Evolutionary conservation across 192 early-diverging fungal species (phyloP), one percentile per base, ranked within the genome.

Genomic region (Irineochytrium annulatum): DNA sequence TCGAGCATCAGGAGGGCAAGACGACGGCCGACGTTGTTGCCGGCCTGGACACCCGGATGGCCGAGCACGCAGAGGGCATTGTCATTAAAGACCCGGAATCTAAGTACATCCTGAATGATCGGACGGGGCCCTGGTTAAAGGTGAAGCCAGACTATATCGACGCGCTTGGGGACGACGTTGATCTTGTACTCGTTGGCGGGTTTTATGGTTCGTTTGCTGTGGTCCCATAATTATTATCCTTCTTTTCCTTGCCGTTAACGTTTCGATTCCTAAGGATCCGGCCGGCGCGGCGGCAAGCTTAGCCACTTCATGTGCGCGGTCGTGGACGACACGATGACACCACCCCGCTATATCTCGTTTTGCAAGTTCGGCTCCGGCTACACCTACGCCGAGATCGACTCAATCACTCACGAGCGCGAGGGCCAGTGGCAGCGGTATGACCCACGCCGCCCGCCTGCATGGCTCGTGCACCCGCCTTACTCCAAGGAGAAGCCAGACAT

Each of bases 111-210:
- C 74, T 80, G 26, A 60, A 61, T 43, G 73, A 73, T 46, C 73
- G 84, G 14, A 60, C 68, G 19, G 43, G 73, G 19, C 69, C 74
- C 22, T 92, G 90, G 89, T 53, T 91, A 28, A 92, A 92, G 55
- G 57, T 92, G 16, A 92, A 82, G 57, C 85, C 90, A 0, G 90
- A 92, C 16, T 92, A 90, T 64, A 67, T 91, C 13, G 85, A 87
- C 37, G 57, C 68, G 2, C 64, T 91, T 1, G 76, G 71, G 34
- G 86, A 92, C 45, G 84, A 84, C 60, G 57, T 90, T 35, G 90
- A 92, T 65, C 63, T 92, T 11, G 52, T 92, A 5, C 56, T 92
- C 1, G 75, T 92, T 34, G 90, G 84, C 54, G 85, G 71, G 8
- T 68, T 61, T 31, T 77, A 60, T 53, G 90, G 90, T 2, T n/a